phyloP scores from a whole-genome alignment of 2,329 filamentous ascomycete species.

The Fusarium algeriense region DNA sequence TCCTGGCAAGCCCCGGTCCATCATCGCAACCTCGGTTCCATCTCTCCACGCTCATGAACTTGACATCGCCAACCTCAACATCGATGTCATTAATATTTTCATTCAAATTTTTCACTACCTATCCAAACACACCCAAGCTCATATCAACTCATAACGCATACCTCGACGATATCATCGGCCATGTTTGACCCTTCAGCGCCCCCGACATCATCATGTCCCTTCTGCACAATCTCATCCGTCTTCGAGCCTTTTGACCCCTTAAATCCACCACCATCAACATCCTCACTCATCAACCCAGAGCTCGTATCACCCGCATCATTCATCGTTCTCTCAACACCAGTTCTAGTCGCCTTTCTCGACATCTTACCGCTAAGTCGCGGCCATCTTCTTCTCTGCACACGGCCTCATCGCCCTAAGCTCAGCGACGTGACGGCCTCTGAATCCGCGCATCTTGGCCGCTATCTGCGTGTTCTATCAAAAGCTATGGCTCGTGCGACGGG shows the following conservation, averaged over 20 bases:
- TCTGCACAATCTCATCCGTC: slow-evolving; percentile 68
- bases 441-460: slow-evolving; percentile 73
- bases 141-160: background rate
- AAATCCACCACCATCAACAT: slow-evolving; percentile 56
- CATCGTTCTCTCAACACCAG: slow-evolving; percentile 81
- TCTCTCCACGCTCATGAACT: slow-evolving; percentile 27
- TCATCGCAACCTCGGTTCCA: slow-evolving; percentile 35
- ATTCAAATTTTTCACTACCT: background rate
- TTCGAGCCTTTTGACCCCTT: slow-evolving; percentile 63
- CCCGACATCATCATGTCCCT: slow-evolving; percentile 64
- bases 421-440: slow-evolving; percentile 75
- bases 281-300: slow-evolving; percentile 47
- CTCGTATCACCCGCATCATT: slow-evolving; percentile 63
- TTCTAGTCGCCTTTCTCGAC: slow-evolving; percentile 89
- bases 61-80: slow-evolving; percentile 18
- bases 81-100: background rate
- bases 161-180: background rate
- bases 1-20: slow-evolving; percentile 21
- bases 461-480: slow-evolving; percentile 78
- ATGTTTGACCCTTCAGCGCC: slow-evolving; percentile 55
- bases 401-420: slow-evolving; percentile 82
- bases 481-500: slow-evolving; percentile 78
- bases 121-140: background rate
- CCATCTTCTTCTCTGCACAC: slow-evolving; percentile 85
- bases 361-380: slow-evolving; percentile 88